A percentile compares a stretch with the other conserved stretches of the same genome.
Conservation (phyloP, 148 eudicot genomes). For the Nepenthes gracilis region DNA sequence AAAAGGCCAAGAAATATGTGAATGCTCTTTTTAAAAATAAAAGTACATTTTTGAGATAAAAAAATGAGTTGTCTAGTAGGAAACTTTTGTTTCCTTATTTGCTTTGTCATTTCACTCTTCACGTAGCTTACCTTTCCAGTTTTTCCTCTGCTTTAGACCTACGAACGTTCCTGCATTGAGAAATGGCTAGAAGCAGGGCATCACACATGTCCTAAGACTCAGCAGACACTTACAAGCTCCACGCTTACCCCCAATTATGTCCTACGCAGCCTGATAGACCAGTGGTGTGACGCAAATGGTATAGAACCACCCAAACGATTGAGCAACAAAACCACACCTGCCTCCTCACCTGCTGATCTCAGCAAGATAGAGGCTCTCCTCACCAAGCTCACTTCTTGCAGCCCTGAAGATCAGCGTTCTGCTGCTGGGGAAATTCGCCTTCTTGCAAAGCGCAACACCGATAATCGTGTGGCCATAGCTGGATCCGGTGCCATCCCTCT, state of each 20-base stretch:
- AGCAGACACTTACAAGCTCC: conserved; percentile 46
- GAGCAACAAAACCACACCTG: conserved; percentile 23
- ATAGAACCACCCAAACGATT: conserved; percentile 60
- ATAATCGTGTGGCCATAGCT: conserved; percentile 78
- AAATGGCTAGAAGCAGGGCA: conserved; percentile 94
- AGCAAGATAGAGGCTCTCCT: conserved; percentile 57
- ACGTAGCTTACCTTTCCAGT: not conserved
- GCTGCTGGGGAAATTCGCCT: conserved; percentile 80
- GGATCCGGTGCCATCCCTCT: conserved; percentile 88
- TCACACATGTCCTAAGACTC: conserved; percentile 88
- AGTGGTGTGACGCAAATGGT: conserved; percentile 87
- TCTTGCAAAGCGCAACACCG: conserved; percentile 77
- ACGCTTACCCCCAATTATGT: conserved; percentile 82
- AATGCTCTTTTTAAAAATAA: no score
- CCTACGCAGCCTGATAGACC: conserved; percentile 80
- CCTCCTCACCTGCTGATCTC: conserved; percentile 60
- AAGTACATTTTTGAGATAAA: no score
- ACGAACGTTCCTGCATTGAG: conserved; percentile 83
- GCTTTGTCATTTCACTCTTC: not conserved
- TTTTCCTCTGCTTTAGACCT: conserved; percentile 47
- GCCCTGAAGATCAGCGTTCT: conserved; percentile 55
- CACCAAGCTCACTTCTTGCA: conserved; percentile 42
- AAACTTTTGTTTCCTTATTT: not conserved
- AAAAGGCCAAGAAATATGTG: no score
- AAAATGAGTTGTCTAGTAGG: no score